phyloP scores from a whole-genome alignment of 2,329 filamentous ascomycete species.

The Chrysosphaeria jannelii region DNA sequence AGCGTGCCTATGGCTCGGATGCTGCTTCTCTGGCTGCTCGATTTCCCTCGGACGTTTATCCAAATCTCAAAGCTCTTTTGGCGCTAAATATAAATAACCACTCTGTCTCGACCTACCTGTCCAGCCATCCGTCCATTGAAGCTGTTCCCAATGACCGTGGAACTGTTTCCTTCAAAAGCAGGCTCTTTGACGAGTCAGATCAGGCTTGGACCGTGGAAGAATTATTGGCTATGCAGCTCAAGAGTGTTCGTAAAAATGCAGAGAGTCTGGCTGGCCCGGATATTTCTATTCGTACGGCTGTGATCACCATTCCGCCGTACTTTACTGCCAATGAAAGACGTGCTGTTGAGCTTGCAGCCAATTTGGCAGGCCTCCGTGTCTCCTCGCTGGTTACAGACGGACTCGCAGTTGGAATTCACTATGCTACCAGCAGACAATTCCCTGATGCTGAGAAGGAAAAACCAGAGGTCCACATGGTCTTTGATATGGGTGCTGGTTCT shows the following conservation, averaged over 20 bases:
- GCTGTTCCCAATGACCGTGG: conserved; percentile 21
- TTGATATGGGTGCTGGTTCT: conserved; percentile 92
- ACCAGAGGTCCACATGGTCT: conserved; percentile 77
- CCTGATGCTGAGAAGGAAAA: conserved; percentile 58
- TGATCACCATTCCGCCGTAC: conserved; percentile 72
- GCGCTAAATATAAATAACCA: conserved; percentile 34
- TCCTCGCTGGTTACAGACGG: conserved; percentile 69
- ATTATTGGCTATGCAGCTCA: conserved; percentile 81
- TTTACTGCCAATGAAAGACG: conserved; percentile 77
- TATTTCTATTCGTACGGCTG: conserved; percentile 43
- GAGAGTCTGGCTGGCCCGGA: conserved; percentile 54
- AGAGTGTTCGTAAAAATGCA: conserved; percentile 72
- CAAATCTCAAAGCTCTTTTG: conserved; percentile 75
- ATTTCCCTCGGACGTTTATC: conserved; percentile 81
- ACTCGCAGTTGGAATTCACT: conserved; percentile 77
- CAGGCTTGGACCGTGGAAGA: conserved; percentile 64
- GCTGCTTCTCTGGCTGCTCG: conserved; percentile 62
- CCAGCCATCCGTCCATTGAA: conserved; percentile 47
- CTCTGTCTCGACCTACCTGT: conserved; percentile 36
- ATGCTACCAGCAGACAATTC: conserved; percentile 74
- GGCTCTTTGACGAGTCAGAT: conserved; percentile 26
- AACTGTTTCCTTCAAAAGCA: conserved; percentile 61
- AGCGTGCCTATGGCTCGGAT: conserved; percentile 76
- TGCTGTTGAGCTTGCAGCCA: conserved; percentile 55
- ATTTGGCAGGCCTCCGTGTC: conserved; percentile 65